Conservation (phyloP, 345 rosid species). For the Euphorbia pulcherrima region DNA sequence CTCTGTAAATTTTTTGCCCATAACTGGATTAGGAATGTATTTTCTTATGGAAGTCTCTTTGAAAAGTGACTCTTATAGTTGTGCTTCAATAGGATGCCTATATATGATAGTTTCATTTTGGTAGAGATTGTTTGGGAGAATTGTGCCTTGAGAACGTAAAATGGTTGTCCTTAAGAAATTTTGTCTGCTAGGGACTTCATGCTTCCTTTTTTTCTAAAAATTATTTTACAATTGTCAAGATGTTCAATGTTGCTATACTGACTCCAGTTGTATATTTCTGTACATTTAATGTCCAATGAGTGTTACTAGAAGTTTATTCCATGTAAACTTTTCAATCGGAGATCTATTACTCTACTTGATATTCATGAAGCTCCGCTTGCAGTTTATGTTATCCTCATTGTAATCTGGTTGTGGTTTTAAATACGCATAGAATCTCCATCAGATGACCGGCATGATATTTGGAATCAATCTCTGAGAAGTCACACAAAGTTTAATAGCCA, state of each 20-base stretch:
- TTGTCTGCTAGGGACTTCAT: neutral
- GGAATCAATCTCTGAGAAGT: slow-evolving; percentile 46
- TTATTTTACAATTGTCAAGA: neutral
- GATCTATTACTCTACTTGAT: slow-evolving; percentile 9
- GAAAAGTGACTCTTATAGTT: neutral
- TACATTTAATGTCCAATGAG: neutral
- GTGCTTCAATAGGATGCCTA: neutral
- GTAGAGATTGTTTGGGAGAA: neutral
- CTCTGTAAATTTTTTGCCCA: neutral
- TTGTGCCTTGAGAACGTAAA: neutral
- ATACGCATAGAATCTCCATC: slow-evolving; percentile 45
- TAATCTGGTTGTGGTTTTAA: slow-evolving; percentile 13
- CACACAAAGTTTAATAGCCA: slow-evolving; percentile 51
- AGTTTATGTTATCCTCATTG: slow-evolving; percentile 3
- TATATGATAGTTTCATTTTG: neutral
- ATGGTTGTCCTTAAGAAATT: neutral
- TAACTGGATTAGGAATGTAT: neutral
- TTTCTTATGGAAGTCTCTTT: neutral
- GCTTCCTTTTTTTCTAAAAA: too few species aligned
- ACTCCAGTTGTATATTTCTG: neutral
- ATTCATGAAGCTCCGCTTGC: slow-evolving; percentile 4
- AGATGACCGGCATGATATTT: slow-evolving; percentile 48
- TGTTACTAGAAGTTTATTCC: neutral
- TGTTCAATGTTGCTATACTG: neutral
- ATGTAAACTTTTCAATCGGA: neutral